Evolutionary conservation across 345 rosid genomes (phyloP).

Genomic region (Salix purpurea): DNA sequence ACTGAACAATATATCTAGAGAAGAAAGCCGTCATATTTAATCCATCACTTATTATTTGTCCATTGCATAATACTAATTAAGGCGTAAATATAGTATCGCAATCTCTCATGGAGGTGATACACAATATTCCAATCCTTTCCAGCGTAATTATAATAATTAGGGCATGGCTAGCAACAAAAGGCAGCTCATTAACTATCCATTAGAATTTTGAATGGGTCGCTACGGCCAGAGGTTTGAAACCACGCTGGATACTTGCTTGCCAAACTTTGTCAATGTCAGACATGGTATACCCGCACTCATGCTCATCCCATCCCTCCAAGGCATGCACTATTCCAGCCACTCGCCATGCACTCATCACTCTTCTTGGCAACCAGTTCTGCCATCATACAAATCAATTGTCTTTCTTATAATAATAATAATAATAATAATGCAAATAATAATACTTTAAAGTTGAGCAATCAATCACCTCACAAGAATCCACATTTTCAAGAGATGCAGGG

Average conservation of each 20-base stretch:
- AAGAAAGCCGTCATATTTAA: too few species aligned
- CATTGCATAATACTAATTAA: too few species aligned
- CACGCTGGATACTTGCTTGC: constrained; percentile 55
- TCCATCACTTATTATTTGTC: too few species aligned
- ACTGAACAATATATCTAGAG: too few species aligned
- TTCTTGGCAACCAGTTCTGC: constrained; percentile 70
- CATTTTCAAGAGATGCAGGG: constrained; percentile 49
- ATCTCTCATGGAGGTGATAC: too few species aligned
- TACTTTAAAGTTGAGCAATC: neutral
- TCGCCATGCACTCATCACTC: constrained; percentile 78
- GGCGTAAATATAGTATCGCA: too few species aligned
- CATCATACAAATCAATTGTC: neutral
- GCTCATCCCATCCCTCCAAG: constrained; percentile 55
- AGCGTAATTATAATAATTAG: neutral
- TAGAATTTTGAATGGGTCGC: too few species aligned
- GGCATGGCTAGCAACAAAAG: too few species aligned
- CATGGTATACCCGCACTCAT: constrained; percentile 50
- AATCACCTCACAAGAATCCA: constrained; percentile 77
- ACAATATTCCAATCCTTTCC: neutral
- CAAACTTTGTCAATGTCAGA: constrained; percentile 36
- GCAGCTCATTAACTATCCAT: too few species aligned
- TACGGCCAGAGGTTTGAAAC: constrained; percentile 42
- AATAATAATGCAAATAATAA: neutral
- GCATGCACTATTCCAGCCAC: constrained; percentile 62
- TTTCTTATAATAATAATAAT: neutral